Percentiles rank a stretch among this genome's conserved stretches.
These are phyloP conservation scores for Podospora sp. DNA, from an alignment of 495 filamentous ascomycete species.

Conservation along the genomic window DNA sequence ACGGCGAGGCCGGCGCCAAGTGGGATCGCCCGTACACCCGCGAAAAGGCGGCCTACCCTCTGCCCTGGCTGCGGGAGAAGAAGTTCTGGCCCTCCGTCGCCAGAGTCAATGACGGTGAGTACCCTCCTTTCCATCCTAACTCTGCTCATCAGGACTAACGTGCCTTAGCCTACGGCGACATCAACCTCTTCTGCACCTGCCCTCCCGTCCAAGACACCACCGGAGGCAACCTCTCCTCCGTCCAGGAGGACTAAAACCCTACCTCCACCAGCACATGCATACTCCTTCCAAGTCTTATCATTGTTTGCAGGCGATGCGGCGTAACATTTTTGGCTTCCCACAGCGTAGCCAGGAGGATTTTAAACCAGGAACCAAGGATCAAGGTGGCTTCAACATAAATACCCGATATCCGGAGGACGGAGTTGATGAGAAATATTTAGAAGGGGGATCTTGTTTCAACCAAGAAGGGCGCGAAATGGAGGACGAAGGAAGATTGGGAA, in stretches of 20 bases:
- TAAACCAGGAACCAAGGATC: background rate
- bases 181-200: slow-evolving; percentile 95
- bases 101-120: slow-evolving; percentile 85
- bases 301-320: background rate
- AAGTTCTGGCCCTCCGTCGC: slow-evolving; percentile 98
- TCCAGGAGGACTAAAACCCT: slow-evolving; percentile 28
- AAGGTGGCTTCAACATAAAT: slow-evolving; percentile 6
- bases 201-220: slow-evolving; percentile 74
- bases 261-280: no score
- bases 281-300: background rate
- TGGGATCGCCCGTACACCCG: slow-evolving; percentile 81
- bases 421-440: background rate
- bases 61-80: slow-evolving; percentile 86
- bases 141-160: slow-evolving; percentile 28
- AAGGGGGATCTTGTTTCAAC: slow-evolving; percentile 9
- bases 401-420: background rate
- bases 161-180: slow-evolving; percentile 76
- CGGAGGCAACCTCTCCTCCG: slow-evolving; percentile 29
- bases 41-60: slow-evolving; percentile 86
- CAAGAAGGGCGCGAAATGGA: background rate
- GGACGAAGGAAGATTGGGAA: background rate
- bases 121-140: background rate
- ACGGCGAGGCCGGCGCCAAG: slow-evolving; percentile 50
- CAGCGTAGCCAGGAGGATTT: background rate
- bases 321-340: background rate